These are phyloP conservation scores for Quercus mongolica DNA, from an alignment of 306 rosid genomes.

Conservation along the genomic window DNA sequence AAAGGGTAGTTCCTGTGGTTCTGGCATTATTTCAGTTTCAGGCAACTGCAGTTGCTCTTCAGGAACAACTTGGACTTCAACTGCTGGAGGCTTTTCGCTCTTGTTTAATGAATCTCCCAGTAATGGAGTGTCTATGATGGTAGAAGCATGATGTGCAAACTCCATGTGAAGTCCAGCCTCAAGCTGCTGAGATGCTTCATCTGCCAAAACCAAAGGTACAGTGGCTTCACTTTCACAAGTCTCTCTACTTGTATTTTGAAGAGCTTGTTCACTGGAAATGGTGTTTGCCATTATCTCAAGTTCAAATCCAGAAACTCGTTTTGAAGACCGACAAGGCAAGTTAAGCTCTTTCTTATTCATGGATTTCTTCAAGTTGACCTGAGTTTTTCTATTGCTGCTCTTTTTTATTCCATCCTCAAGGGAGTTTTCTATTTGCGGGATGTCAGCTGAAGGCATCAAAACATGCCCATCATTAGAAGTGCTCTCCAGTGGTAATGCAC, in stretches of 20 bases:
- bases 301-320: slow-evolving; percentile 54
- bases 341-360: slow-evolving; percentile 39
- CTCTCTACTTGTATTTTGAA: slow-evolving; percentile 34
- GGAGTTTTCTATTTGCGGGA: slow-evolving; percentile 24
- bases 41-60: slow-evolving; percentile 24
- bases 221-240: slow-evolving; percentile 22
- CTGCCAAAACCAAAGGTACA: slow-evolving; percentile 21
- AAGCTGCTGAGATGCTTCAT: slow-evolving; percentile 24
- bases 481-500: slow-evolving; percentile 56
- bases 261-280: slow-evolving; percentile 38
- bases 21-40: slow-evolving; percentile 36
- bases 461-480: slow-evolving; percentile 25
- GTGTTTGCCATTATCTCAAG: slow-evolving; percentile 47
- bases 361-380: slow-evolving; percentile 29
- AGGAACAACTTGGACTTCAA: slow-evolving; percentile 15
- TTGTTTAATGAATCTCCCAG: slow-evolving; percentile 23
- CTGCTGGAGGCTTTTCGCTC: slow-evolving; percentile 23
- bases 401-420: slow-evolving; percentile 27
- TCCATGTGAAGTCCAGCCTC: slow-evolving; percentile 12
- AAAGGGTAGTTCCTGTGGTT: slow-evolving; percentile 48
- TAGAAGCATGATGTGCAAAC: slow-evolving; percentile 25
- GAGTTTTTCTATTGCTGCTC: slow-evolving; percentile 31
- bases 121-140: slow-evolving; percentile 14
- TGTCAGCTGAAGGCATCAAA: slow-evolving; percentile 27
- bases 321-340: slow-evolving; percentile 46